These are phyloP conservation scores for Hyphodiscus hymeniophilus DNA, from an alignment of 495 filamentous ascomycete genomes.

Conservation along the genomic window DNA sequence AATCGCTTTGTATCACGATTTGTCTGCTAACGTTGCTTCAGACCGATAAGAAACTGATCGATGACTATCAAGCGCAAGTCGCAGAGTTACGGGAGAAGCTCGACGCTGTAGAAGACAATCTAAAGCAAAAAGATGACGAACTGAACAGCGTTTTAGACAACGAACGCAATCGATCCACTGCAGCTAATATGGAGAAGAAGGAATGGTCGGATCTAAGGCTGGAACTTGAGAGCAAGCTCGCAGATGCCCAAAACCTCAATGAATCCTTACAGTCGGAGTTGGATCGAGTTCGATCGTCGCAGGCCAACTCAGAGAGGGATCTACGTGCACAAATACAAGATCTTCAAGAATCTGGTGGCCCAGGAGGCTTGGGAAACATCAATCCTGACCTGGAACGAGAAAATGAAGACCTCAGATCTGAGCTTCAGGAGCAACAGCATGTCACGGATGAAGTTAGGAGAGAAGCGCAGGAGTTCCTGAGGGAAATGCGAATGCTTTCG, in stretches of 20 bases:
- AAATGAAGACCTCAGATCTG: conserved; percentile 61
- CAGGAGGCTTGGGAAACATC: conserved; percentile 21
- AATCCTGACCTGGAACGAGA: conserved; percentile 61
- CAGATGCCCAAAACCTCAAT: conserved; percentile 69
- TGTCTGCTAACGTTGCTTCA: conserved; percentile 21
- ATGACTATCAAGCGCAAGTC: conserved; percentile 73
- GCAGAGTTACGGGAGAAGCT: conserved; percentile 66
- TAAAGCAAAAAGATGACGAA: conserved; percentile 45
- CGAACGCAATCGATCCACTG: conserved; percentile 33
- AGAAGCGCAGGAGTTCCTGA: conserved; percentile 75
- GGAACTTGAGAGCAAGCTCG: conserved; percentile 72
- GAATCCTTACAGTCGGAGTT: conserved; percentile 69
- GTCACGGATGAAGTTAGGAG: conserved; percentile 84
- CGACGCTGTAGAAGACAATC: conserved; percentile 54
- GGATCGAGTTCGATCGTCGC: conserved; percentile 59
- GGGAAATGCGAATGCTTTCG: conserved; percentile 82
- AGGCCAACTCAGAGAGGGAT: conserved; percentile 53
- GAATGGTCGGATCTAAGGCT: conserved; percentile 67
- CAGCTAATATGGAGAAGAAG: conserved; percentile 47
- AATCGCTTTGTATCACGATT: neutral
- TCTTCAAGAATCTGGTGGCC: conserved; percentile 26
- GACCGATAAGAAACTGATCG: conserved; percentile 61
- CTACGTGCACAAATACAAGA: conserved; percentile 58
- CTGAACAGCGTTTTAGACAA: conserved; percentile 31
- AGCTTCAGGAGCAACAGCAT: conserved; percentile 65